Conservation (phyloP, 495 filamentous ascomycete species). For the Podospora appendiculata region DNA sequence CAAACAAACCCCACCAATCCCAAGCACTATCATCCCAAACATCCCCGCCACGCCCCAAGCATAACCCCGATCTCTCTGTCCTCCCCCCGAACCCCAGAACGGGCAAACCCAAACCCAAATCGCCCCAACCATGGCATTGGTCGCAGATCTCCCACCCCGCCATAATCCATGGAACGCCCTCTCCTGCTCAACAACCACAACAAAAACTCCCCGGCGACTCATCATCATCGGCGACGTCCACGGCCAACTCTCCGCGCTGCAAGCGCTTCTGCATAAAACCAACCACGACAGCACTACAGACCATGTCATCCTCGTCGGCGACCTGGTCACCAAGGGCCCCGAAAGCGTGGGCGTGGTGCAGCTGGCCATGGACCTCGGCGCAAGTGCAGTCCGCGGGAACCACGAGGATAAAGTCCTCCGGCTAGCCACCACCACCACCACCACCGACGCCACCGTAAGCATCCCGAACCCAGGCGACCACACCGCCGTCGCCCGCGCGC, state of each 20-base stretch:
- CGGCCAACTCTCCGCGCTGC: conserved; percentile 64
- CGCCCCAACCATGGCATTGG: too few relatives aligned
- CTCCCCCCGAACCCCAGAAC: too few relatives aligned
- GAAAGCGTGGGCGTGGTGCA: conserved; percentile 73
- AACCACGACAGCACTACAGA: conserved; percentile 55
- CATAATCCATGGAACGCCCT: too few relatives aligned
- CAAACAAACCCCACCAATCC: too few relatives aligned
- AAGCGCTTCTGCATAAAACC: conserved; percentile 58
- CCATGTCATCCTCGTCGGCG: conserved; percentile 75
- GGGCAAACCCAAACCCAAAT: too few relatives aligned
- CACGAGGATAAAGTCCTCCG: conserved; percentile 76
- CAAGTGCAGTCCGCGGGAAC: conserved; percentile 82
- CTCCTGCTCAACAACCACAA: not conserved
- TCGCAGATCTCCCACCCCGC: too few relatives aligned
- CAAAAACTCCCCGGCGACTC: conserved; percentile 29
- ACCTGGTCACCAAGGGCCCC: conserved; percentile 84
- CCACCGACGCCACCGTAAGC: not conserved
- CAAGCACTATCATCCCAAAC: too few relatives aligned
- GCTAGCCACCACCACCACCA: conserved; percentile 4
- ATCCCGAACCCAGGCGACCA: conserved; percentile 4
- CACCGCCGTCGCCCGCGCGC: conserved; percentile 25
- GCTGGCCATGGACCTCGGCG: conserved; percentile 57
- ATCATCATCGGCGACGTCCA: conserved; percentile 87
- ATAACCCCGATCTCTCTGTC: too few relatives aligned
- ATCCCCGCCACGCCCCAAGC: too few relatives aligned